phyloP scores from a whole-genome alignment of 352 stramenopile genomes.

The Phytophthora pluvialis region DNA sequence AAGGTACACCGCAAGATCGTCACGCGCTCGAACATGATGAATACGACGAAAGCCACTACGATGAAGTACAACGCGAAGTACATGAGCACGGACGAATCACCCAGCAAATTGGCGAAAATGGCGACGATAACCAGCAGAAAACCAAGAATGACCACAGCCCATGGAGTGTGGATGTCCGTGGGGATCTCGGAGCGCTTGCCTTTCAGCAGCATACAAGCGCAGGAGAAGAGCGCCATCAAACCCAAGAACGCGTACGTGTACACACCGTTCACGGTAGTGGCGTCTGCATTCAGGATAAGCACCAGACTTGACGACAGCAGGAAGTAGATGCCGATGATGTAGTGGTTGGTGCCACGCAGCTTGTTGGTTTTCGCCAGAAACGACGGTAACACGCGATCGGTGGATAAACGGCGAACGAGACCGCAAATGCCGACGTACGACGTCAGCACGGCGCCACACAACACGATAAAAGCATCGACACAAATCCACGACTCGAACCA shows the following conservation, averaged over 20 bases:
- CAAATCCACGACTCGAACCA: slow-evolving; percentile 62
- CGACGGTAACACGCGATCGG: slow-evolving; percentile 61
- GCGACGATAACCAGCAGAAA: slow-evolving; percentile 51
- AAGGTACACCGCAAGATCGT: slow-evolving; percentile 44
- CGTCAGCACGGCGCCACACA: slow-evolving; percentile 84
- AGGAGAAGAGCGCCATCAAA: slow-evolving; percentile 85
- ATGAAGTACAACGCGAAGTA: slow-evolving; percentile 70
- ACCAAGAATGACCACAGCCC: slow-evolving; percentile 41
- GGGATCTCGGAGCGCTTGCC: slow-evolving; percentile 81
- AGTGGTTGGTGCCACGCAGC: slow-evolving; percentile 68
- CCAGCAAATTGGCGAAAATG: slow-evolving; percentile 58
- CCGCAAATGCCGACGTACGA: slow-evolving; percentile 83
- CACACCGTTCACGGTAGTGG: slow-evolving; percentile 74
- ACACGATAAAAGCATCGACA: slow-evolving; percentile 86
- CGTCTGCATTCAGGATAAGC: slow-evolving; percentile 75
- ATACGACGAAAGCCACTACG: slow-evolving; percentile 46
- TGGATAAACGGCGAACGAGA: slow-evolving; percentile 73
- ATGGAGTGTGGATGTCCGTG: slow-evolving; percentile 63
- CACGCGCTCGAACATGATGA: slow-evolving; percentile 65
- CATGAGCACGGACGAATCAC: slow-evolving; percentile 52
- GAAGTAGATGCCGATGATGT: slow-evolving; percentile 79
- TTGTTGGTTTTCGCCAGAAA: slow-evolving; percentile 61
- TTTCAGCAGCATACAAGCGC: slow-evolving; percentile 87
- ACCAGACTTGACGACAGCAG: slow-evolving; percentile 66
- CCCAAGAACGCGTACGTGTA: slow-evolving; percentile 89